These are phyloP conservation scores for Actinomortierella ambigua DNA, from an alignment of 371 early-diverging fungal species.

Conservation along the genomic window DNA sequence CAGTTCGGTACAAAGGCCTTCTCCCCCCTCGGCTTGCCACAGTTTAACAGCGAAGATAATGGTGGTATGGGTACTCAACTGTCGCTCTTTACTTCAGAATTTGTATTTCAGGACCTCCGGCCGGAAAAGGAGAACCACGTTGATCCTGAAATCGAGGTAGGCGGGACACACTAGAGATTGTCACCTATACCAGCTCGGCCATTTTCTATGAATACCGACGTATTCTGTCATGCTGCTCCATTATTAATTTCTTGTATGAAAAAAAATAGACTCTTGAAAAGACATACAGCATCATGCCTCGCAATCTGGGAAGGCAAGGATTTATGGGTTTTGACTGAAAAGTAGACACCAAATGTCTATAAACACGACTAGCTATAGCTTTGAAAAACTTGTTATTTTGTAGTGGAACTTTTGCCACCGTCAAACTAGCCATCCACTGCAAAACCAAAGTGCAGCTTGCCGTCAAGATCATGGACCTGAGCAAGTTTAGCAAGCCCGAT, in stretches of 20 bases:
- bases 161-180: no score
- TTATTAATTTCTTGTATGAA: no score
- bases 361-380: no score
- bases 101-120: slow-evolving; percentile 17
- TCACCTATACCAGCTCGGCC: no score
- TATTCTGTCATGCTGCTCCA: no score
- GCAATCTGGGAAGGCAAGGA: slow-evolving; percentile 25
- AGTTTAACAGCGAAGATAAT: no score
- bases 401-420: slow-evolving; percentile 67
- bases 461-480: slow-evolving; percentile 66
- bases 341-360: no score
- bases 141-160: slow-evolving; percentile 31
- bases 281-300: slow-evolving; percentile 25
- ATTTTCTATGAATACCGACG: no score
- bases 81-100: slow-evolving; percentile 16
- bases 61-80: slow-evolving; percentile 3
- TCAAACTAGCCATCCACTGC: slow-evolving; percentile 57
- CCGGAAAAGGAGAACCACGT: slow-evolving; percentile 1
- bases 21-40: no score
- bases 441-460: slow-evolving; percentile 59
- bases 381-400: no score
- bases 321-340: no score
- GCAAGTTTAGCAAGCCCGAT: slow-evolving; percentile 18
- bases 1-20: slow-evolving; percentile 36
- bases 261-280: slow-evolving; percentile 13